Conservation (phyloP, 495 filamentous ascomycete genomes). For the Monascus purpureus region DNA sequence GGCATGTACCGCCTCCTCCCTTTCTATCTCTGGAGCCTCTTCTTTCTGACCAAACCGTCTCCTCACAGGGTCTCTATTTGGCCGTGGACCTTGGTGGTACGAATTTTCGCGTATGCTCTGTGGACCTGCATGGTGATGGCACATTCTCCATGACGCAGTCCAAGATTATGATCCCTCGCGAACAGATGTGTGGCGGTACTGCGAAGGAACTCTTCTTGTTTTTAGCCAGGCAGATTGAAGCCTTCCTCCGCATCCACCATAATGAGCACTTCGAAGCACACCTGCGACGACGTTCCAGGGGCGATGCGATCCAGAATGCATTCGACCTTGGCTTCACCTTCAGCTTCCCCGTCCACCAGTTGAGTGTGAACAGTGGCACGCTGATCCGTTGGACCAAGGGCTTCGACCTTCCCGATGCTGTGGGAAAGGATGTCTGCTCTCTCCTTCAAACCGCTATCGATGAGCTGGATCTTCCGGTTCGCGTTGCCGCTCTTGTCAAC, state of each 20-base stretch:
- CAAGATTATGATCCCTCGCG: slow-evolving; percentile 80
- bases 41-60: slow-evolving; percentile 1
- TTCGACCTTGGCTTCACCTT: slow-evolving; percentile 96
- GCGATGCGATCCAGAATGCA: slow-evolving; percentile 49
- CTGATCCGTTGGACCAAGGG: slow-evolving; percentile 97
- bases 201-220: slow-evolving; percentile 85
- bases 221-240: slow-evolving; percentile 79
- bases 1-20: slow-evolving; percentile 16
- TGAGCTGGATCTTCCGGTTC: slow-evolving; percentile 70
- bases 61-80: slow-evolving; percentile 69
- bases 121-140: slow-evolving; percentile 78
- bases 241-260: slow-evolving; percentile 78
- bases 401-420: slow-evolving; percentile 82
- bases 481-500: slow-evolving; percentile 88
- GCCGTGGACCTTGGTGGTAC: slow-evolving; percentile 95
- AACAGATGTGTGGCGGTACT: slow-evolving; percentile 80
- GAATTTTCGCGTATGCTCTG: slow-evolving; percentile 94
- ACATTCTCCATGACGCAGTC: slow-evolving; percentile 85
- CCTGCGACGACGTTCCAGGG: slow-evolving; percentile 42
- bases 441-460: slow-evolving; percentile 89
- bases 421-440: slow-evolving; percentile 89
- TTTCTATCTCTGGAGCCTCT: slow-evolving; percentile 1
- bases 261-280: slow-evolving; percentile 72
- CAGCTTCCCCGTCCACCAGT: slow-evolving; percentile 88
- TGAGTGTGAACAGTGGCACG: slow-evolving; percentile 84